phyloP scores from a whole-genome alignment of 1,284 basidiomycete species.

The Cutaneotrichosporon daszewskae region DNA sequence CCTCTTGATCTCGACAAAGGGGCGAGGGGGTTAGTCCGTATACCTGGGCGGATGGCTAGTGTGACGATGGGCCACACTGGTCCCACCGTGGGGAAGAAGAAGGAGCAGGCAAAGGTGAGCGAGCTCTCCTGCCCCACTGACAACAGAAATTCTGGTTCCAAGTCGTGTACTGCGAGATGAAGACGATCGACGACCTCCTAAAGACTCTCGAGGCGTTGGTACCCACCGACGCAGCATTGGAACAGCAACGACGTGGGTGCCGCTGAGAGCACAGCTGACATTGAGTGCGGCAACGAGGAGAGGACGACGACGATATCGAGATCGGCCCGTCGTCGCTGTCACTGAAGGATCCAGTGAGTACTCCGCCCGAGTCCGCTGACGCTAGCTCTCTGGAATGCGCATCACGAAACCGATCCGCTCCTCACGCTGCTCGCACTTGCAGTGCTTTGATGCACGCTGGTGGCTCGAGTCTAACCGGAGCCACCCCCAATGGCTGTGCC shows the following conservation, averaged over 20 bases:
- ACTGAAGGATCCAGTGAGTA: conserved; percentile 80
- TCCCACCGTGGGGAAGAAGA: conserved; percentile 41
- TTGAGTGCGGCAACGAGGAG: conserved; percentile 61
- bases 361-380: conserved; percentile 3
- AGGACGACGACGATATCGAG: conserved; percentile 79
- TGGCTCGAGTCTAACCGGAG: conserved; percentile 96
- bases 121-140: neutral
- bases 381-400: conserved; percentile 79
- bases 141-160: conserved; percentile 75
- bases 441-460: conserved; percentile 92
- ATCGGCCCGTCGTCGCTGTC: conserved; percentile 81
- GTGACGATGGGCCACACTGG: conserved; percentile 88
- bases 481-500: conserved; percentile 93
- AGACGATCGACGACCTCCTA: conserved; percentile 61
- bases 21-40: conserved; percentile 50
- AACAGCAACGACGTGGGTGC: conserved; percentile 13
- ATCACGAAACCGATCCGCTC: conserved; percentile 82
- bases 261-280: conserved; percentile 6
- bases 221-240: conserved; percentile 23
- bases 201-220: conserved; percentile 29
- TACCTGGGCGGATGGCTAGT: conserved; percentile 55
- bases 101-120: conserved; percentile 40
- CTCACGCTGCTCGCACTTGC: conserved; percentile 74
- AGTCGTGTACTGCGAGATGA: conserved; percentile 74
- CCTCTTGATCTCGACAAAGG: conserved; percentile 71